Percentiles rank a stretch among this genome's conserved stretches.
Conservation (phyloP, 345 rosid genomes). For the Limnanthes douglasii region DNA sequence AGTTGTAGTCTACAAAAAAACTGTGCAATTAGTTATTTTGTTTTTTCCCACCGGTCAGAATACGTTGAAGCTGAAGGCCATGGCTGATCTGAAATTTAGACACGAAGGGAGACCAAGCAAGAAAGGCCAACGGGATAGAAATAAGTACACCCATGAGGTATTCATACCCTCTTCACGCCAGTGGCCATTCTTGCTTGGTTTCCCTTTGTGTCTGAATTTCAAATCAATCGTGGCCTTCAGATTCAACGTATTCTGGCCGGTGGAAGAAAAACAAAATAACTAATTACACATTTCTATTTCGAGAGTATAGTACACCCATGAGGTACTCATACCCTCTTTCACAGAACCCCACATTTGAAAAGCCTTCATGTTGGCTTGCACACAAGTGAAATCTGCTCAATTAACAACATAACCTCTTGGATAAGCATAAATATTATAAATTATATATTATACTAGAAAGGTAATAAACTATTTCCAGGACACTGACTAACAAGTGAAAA, state of each 20-base stretch:
- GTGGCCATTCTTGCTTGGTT: constrained; percentile 81
- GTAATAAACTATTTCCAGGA: too few species aligned
- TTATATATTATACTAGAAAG: too few species aligned
- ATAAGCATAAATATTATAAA: too few species aligned
- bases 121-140: constrained; percentile 33
- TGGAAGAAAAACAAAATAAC: constrained; percentile 58
- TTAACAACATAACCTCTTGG: too few species aligned
- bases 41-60: constrained; percentile 58
- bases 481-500: too few species aligned
- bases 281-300: too few species aligned
- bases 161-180: constrained; percentile 64
- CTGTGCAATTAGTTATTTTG: too few species aligned
- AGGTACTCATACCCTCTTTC: constrained; percentile 45
- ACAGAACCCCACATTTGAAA: constrained; percentile 67
- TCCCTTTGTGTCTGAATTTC: constrained; percentile 90
- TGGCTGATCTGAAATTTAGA: constrained; percentile 72
- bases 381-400: constrained; percentile 65
- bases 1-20: too few species aligned
- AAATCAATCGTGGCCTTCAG: constrained; percentile 94
- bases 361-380: constrained; percentile 30
- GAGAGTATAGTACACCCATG: too few species aligned
- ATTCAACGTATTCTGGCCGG: constrained; percentile 90
- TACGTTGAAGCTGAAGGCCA: constrained; percentile 73
- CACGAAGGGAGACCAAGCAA: constrained; percentile 71
- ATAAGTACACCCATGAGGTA: constrained; percentile 48